These are phyloP conservation scores for Saccharomycopsis hybrid DNA, from an alignment of 1,139 yeast genomes.

Conservation along the genomic window DNA sequence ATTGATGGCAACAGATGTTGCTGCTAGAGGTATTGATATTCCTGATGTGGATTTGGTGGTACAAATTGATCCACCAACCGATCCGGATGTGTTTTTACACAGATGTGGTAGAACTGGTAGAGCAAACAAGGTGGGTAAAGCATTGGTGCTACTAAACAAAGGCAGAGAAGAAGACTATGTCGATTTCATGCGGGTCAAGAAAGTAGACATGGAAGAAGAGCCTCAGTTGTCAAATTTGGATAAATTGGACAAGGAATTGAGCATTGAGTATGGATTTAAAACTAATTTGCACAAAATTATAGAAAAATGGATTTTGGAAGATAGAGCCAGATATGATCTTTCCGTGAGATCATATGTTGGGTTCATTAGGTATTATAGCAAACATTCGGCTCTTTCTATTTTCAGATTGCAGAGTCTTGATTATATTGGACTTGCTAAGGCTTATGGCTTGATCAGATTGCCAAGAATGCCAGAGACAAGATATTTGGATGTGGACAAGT, in stretches of 20 bases:
- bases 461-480: slow-evolving; percentile 92
- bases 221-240: background rate
- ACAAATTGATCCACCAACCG: slow-evolving; percentile 88
- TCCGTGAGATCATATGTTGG: slow-evolving; percentile 81
- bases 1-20: slow-evolving; percentile 76
- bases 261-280: slow-evolving; percentile 11
- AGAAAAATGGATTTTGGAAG: slow-evolving; percentile 57
- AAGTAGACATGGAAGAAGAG: slow-evolving; percentile 40
- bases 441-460: slow-evolving; percentile 74
- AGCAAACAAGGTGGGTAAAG: slow-evolving; percentile 77
- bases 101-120: slow-evolving; percentile 93
- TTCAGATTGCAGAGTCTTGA: slow-evolving; percentile 72
- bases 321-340: slow-evolving; percentile 73
- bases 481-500: slow-evolving; percentile 38
- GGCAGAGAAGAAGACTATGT: slow-evolving; percentile 71
- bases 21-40: slow-evolving; percentile 86
- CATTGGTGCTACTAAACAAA: slow-evolving; percentile 61
- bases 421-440: slow-evolving; percentile 61
- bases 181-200: slow-evolving; percentile 64
- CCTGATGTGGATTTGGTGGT: slow-evolving; percentile 87
- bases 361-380: slow-evolving; percentile 77
- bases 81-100: slow-evolving; percentile 80
- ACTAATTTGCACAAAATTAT: slow-evolving; percentile 33
- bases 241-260: slow-evolving; percentile 6
- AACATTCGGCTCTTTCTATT: slow-evolving; percentile 87